Conservation (phyloP, 495 filamentous ascomycete species). For the Parmelia sp. region DNA sequence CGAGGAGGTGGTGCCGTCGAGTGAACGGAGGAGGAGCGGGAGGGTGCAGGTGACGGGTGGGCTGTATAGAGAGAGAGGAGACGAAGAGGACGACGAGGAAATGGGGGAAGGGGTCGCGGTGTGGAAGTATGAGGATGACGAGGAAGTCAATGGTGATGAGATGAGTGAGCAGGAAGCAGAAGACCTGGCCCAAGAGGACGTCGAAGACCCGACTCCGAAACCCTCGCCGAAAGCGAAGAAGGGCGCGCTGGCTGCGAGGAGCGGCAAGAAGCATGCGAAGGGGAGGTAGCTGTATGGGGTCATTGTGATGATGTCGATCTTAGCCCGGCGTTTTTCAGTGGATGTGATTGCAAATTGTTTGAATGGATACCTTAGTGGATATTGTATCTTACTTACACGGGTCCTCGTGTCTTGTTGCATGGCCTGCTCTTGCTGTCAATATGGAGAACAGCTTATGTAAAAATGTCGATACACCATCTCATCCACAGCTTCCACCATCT, state of each 20-base stretch:
- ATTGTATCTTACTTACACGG: too few relatives aligned
- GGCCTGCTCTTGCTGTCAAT: neutral
- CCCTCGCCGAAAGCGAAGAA: slow-evolving; percentile 13
- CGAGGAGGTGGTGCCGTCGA: slow-evolving; percentile 29
- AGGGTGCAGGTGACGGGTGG: slow-evolving; percentile 28
- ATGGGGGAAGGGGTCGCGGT: slow-evolving; percentile 37
- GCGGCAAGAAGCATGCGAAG: slow-evolving; percentile 7
- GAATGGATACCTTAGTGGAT: neutral
- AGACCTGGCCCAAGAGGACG: slow-evolving; percentile 26
- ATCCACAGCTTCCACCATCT: too few relatives aligned
- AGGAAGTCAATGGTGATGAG: slow-evolving; percentile 17
- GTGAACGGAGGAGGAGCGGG: slow-evolving; percentile 39
- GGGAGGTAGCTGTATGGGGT: slow-evolving; percentile 2
- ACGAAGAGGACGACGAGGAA: slow-evolving; percentile 53
- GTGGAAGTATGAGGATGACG: slow-evolving; percentile 23
- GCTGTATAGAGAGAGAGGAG: slow-evolving; percentile 50
- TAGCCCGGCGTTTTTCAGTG: slow-evolving; percentile 1
- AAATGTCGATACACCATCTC: too few relatives aligned
- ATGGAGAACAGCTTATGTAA: neutral
- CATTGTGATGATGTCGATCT: neutral
- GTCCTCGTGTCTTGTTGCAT: slow-evolving; percentile 9
- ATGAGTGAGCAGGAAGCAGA: slow-evolving; percentile 25
- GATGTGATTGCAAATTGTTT: slow-evolving; percentile 8
- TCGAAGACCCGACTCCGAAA: slow-evolving; percentile 27
- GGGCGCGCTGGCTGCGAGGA: neutral